Evolutionary conservation across 352 stramenopile genomes (phyloP), one percentile per base, ranked within the genome.

Genomic region (Phytophthora cryptogea): DNA sequence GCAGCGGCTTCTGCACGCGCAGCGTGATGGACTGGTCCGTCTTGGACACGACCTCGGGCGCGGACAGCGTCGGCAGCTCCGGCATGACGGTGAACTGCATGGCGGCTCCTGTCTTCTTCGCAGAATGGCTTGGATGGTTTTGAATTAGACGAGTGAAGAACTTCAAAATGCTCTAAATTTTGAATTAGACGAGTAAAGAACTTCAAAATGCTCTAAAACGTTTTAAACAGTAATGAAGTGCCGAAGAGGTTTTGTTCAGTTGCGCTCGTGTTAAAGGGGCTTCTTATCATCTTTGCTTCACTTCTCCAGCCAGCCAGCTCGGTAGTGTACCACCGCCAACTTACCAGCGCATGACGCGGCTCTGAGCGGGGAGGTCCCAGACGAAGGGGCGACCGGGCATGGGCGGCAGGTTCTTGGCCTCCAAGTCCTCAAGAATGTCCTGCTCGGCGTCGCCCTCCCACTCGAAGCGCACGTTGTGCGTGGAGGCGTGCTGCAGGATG

Each of bases 391-490:
- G 72, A 41, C 86, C 86, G 8, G 80, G 84, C 57, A 81, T 68
- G 16, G 83, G 80, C 36, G 86, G 86, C 48, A 92, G 78, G 72
- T 81, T 75, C 73, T 95, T 92, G 49, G 67, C 70, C 43, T 92
- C 82, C 45, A 66, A 76, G 46, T 90, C 82, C 45, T 82, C 72
- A 26, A 93, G 32, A 68, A 95, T 92, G 39, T 88, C 73, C 63
- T 70, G 54, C 37, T 92, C 86, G 33, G 88, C 70, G 43, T 82
- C 67, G 35, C 62, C 69, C 61, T 95, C 82, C 86, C 86, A 95
- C 57, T 87, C 82, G 59, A 92, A 89, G 68, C 80, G 84, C 55
- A 93, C 78, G 50, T 88, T 88, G 77, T 95, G 86, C 46, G 77
- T 89, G 55, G 80, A 75, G n/a, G 54, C 16, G 49, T 89, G 73